Evolutionary conservation across 176 grass and related monocot species (phyloP).

Genomic region (Cenchrus purpureus): DNA sequence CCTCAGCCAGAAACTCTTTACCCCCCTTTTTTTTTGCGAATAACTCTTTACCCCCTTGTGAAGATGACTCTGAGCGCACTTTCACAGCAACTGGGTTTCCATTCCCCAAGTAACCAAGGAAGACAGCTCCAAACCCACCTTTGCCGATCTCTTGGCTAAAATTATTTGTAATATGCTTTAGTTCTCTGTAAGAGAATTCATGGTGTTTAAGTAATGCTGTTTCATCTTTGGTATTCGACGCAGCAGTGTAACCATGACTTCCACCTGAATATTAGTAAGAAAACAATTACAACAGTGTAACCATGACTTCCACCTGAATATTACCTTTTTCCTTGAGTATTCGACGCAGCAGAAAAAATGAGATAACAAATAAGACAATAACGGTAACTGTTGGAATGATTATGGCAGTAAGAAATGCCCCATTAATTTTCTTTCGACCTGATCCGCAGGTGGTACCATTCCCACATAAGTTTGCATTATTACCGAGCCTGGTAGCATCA

Average conservation of each 20-base stretch:
- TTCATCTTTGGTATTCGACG: conserved; percentile 23
- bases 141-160: conserved; percentile 62
- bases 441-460: conserved; percentile 17
- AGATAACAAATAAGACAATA: conserved; percentile 11
- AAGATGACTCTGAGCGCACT: conserved; percentile 43
- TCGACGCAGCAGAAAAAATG: conserved; percentile 21
- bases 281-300: neutral
- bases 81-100: conserved; percentile 71
- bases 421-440: conserved; percentile 28
- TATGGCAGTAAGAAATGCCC: conserved; percentile 25
- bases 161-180: conserved; percentile 56
- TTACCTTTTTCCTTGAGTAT: conserved; percentile 38
- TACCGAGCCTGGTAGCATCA: conserved; percentile 34
- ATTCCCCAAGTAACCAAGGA: conserved; percentile 56
- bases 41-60: conserved; percentile 60
- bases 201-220: conserved; percentile 34
- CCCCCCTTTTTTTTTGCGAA: neutral
- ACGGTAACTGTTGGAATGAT: conserved; percentile 29
- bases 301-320: neutral
- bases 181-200: conserved; percentile 65
- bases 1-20: conserved; percentile 70
- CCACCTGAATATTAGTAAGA: neutral
- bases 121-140: conserved; percentile 73
- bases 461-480: conserved; percentile 45
- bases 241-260: neutral